Base-by-base conservation (phyloP, 2,329 filamentous ascomycete genomes). In the Stromatinia cepivora region DNA sequence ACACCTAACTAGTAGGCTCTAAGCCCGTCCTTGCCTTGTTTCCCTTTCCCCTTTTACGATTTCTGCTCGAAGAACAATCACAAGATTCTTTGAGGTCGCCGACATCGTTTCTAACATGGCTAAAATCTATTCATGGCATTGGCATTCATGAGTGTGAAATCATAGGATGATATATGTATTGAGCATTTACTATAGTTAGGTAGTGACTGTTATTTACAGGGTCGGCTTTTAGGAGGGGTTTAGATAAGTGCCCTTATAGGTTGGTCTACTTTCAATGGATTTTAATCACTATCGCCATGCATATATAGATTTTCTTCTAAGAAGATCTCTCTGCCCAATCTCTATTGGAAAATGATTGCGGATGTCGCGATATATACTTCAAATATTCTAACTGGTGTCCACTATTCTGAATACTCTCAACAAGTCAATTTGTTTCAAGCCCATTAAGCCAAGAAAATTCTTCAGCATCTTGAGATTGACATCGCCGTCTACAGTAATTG, bases 361-460 rank as follows among this genome's bases (percentile, higher is more conserved):
- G 53, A 39, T 67, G 36, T 61, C 64, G 64, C 64, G 64, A 67
- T 67, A 67, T 67, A 67, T 67, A 10, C 22, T n/a, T 50, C n/a
- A 31, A 58, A 61, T 61, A 61, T 61, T 50, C 31, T 36, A 61
- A 61, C 57, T 45, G 57, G 39, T 20, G n/a, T 61, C 8, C 20
- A 28, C 13, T 1, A 3, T 20, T 39, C 34, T n/a, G n/a, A n/a
- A n/a, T n/a, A 31, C 22, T 4, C 31, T n/a, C 6, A n/a, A 15
- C 58, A 46, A 61, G 28, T 61, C 8, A 36, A 50, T 50, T 17
- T 36, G 28, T 36, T 50, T 36, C 15, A 34, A 63, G 17, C 46
- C 46, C 50, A 52, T 36, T 5, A 9, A 53, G 53, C 59, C 50
- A 64, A 64, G 66, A 64, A 36, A 17, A 28, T 46, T 54, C 46